phyloP scores from a whole-genome alignment of 257 asterid species.

The Paraleonurus japonicus region DNA sequence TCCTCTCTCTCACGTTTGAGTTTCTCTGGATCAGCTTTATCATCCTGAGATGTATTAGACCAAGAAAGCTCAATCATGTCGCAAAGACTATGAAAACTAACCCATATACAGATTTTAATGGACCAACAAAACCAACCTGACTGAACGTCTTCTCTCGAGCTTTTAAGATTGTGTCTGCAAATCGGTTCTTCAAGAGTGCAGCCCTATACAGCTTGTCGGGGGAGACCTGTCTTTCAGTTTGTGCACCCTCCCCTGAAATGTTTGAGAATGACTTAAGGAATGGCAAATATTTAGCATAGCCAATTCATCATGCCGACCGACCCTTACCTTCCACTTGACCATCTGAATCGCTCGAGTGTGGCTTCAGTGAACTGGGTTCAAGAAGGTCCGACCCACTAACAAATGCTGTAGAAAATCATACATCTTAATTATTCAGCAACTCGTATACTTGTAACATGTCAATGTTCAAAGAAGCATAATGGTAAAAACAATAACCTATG shows the following conservation, averaged over 20 bases:
- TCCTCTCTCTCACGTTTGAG: slow-evolving; percentile 80
- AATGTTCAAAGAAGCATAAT: neutral
- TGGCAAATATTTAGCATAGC: neutral
- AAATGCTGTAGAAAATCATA: slow-evolving; percentile 49
- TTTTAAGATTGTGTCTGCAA: slow-evolving; percentile 82
- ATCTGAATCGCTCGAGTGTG: slow-evolving; percentile 54
- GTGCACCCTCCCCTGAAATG: slow-evolving; percentile 56
- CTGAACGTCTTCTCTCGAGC: slow-evolving; percentile 78
- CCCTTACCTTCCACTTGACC: slow-evolving; percentile 66
- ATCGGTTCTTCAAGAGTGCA: slow-evolving; percentile 71
- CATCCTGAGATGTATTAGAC: slow-evolving; percentile 44
- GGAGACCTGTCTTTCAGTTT: slow-evolving; percentile 63
- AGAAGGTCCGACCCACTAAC: slow-evolving; percentile 58
- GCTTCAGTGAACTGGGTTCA: slow-evolving; percentile 56
- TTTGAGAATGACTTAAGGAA: slow-evolving; percentile 24
- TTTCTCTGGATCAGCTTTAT: slow-evolving; percentile 72
- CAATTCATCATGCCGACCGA: slow-evolving; percentile 17
- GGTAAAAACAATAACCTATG: neutral
- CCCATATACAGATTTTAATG: neutral
- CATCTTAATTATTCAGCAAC: slow-evolving; percentile 8
- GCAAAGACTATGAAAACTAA: neutral
- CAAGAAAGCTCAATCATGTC: slow-evolving; percentile 10
- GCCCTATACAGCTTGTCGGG: slow-evolving; percentile 85
- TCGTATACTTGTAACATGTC: neutral
- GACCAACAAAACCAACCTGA: slow-evolving; percentile 47